Conservation (phyloP, 2,329 filamentous ascomycete species). For the Triangularia verruculosa region DNA sequence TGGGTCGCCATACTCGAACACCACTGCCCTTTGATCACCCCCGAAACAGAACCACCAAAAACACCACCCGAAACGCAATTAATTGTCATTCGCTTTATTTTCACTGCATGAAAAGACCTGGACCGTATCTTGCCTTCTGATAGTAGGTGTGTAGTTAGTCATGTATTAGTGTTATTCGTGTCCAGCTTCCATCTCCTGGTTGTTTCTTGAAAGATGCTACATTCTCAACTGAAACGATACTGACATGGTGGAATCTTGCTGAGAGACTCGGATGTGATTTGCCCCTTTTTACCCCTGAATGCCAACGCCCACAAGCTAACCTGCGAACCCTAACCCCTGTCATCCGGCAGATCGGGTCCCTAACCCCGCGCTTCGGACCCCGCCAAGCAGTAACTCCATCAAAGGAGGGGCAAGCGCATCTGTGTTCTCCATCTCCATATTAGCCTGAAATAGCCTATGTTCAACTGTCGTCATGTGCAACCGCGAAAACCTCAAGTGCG, state of each 20-base stretch:
- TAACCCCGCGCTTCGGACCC: neutral
- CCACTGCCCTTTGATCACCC: constrained; percentile 12
- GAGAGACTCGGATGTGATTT: neutral
- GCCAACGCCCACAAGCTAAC: neutral
- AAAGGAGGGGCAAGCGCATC: constrained; percentile 14
- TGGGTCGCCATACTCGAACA: constrained; percentile 22
- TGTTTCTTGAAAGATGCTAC: neutral
- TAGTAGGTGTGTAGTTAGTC: neutral
- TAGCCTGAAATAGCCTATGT: constrained; percentile 26
- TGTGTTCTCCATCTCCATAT: constrained; percentile 18
- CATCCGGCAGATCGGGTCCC: neutral
- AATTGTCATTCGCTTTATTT: neutral
- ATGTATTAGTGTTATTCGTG: neutral
- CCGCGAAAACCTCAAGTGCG: constrained; percentile 5
- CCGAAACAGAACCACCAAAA: too few relatives aligned
- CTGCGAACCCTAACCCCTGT: neutral
- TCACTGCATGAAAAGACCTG: neutral
- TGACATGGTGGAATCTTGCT: too few relatives aligned
- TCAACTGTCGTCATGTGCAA: constrained; percentile 26
- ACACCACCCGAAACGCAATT: neutral
- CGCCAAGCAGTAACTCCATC: neutral
- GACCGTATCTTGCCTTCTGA: neutral
- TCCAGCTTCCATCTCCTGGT: neutral
- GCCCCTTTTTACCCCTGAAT: neutral
- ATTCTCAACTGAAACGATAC: too few relatives aligned